These are phyloP conservation scores for Bolboschoenus planiculmis DNA, from an alignment of 176 grass and related monocot genomes.

Conservation along the genomic window DNA sequence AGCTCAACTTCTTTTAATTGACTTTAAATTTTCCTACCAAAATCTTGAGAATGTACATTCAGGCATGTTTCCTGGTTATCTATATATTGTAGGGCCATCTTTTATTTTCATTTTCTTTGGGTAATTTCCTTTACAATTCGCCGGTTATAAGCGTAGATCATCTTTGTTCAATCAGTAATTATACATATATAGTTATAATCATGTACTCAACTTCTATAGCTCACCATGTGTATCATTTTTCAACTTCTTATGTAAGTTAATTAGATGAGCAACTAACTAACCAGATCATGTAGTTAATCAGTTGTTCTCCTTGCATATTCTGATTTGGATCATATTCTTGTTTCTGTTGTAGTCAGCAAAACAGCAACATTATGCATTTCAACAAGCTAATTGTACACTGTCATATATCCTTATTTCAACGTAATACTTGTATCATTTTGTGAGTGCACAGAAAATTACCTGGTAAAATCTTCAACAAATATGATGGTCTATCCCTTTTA, in stretches of 20 bases:
- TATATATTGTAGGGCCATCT: background rate
- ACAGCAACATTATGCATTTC: background rate
- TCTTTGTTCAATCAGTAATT: background rate
- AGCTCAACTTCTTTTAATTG: background rate
- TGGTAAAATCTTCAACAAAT: background rate
- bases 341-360: background rate
- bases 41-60: background rate
- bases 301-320: background rate
- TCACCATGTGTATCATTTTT: background rate
- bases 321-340: background rate
- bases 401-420: background rate
- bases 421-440: background rate
- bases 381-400: background rate
- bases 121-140: background rate
- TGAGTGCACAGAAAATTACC: background rate
- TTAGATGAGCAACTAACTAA: background rate
- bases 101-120: background rate
- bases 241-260: background rate
- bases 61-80: background rate
- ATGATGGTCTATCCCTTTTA: background rate
- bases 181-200: background rate
- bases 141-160: too few relatives aligned
- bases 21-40: background rate
- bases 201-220: background rate
- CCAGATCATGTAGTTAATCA: background rate